Base-by-base conservation (phyloP, 768 basidiomycete species). In the Kwoniella dendrophila region DNA sequence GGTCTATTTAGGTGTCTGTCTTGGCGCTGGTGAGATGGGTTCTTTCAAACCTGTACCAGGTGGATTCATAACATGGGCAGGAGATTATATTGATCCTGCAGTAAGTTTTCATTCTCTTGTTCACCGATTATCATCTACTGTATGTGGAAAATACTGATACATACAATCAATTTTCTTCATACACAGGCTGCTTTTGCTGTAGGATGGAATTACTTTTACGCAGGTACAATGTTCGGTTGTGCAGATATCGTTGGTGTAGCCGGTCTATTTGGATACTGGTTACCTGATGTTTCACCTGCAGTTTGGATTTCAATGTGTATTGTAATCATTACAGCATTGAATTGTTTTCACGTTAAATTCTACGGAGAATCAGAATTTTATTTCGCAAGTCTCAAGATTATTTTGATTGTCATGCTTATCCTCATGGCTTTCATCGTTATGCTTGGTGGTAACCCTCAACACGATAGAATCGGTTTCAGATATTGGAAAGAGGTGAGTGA, bases 361-460 rank as follows among this genome's bases (percentile, higher is more conserved):
- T 59, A 49, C 48, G 57, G 57, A 26, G 57, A 59, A 50, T 48
- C 57, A 27, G 57, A 59, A 22, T 59, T 59, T 36, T 59, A 50
- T 20, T 59, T 59, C 18, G 45, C 57, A n/a, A 32, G 30, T n/a
- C 16, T 59, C 12, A 59, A 59, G 44, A 33, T 59, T n/a, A 34
- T 59, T 26, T 36, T 59, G n/a, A 59, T 59, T 36, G 34, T 59
- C 7, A 29, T 27, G 33, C 30, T 59, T n/a, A 59, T 49, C 32
- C 44, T 59, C 20, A 59, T 50, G 45, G 36, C 57, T 4, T 48
- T 59, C 30, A 30, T 59, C 33, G 48, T 50, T 26, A 59, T 59
- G 57, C 57, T 59, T 8, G 57, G 57, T n/a, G 57, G 57, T 36
- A 59, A 59, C 30, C 57, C 57, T 30, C n/a, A 16, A 20, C 47